Percentiles rank a stretch among this genome's conserved stretches.
Conservation (phyloP, 768 basidiomycete species). For the Auriscalpium orientale region DNA sequence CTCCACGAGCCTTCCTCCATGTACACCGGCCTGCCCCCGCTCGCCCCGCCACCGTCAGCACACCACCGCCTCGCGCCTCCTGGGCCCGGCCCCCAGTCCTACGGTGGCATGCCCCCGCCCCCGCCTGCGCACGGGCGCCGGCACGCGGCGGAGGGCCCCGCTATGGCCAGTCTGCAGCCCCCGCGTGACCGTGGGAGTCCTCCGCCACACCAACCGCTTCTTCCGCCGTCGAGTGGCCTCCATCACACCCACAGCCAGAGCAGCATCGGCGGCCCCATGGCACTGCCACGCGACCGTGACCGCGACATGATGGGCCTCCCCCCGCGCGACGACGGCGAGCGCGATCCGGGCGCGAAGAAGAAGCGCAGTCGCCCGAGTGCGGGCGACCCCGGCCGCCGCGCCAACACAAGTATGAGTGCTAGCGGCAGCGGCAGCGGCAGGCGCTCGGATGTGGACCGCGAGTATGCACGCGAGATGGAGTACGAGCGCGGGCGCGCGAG, state of each 20-base stretch:
- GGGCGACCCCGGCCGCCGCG: conserved; percentile 11
- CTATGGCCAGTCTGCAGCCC: conserved; percentile 26
- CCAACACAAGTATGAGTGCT: conserved; percentile 24
- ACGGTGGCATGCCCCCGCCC: conserved; percentile 7
- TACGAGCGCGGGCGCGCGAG: conserved; percentile 2
- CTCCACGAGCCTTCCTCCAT: conserved; percentile 24
- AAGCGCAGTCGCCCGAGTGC: conserved; percentile 11
- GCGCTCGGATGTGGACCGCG: conserved; percentile 13
- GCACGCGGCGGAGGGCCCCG: conserved; percentile 17
- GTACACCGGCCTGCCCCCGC: conserved; percentile 19
- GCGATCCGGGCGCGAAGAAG: conserved; percentile 19
- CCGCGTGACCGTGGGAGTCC: conserved; percentile 15
- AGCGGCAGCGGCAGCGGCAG: conserved; percentile 25
- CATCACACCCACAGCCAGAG: neutral
- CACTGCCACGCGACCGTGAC: conserved; percentile 7
- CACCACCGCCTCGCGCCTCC: conserved; percentile 8
- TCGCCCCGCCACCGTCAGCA: conserved; percentile 22
- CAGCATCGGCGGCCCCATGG: neutral
- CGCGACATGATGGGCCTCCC: conserved; percentile 1
- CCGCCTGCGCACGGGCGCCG: conserved; percentile 8
- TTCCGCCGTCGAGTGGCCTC: neutral
- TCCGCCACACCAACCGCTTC: conserved; percentile 8
- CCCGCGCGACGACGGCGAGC: conserved; percentile 16
- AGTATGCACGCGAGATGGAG: conserved; percentile 23
- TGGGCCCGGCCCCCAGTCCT: conserved; percentile 5